Evolutionary conservation across 1,139 yeast genomes (phyloP).

Genomic region (Candida mesenterica): DNA sequence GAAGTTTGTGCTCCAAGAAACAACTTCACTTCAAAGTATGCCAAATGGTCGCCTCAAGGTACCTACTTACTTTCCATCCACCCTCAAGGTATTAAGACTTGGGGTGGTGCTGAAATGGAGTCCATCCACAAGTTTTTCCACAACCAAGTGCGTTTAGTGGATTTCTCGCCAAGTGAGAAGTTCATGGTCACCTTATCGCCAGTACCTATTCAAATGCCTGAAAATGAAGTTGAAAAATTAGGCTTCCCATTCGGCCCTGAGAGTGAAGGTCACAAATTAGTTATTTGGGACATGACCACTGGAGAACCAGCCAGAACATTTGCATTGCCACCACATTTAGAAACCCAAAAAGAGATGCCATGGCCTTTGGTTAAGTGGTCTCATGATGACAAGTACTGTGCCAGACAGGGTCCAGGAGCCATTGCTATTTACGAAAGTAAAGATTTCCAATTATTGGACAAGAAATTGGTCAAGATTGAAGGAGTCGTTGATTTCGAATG

Average conservation of each 20-base stretch:
- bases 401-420: conserved; percentile 93
- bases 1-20: conserved; percentile 74
- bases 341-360: conserved; percentile 69
- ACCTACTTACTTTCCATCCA: conserved; percentile 84
- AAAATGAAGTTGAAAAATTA: conserved; percentile 59
- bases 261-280: conserved; percentile 90
- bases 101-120: conserved; percentile 88
- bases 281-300: conserved; percentile 87
- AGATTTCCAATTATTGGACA: conserved; percentile 71
- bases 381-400: conserved; percentile 88
- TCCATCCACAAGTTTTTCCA: conserved; percentile 80
- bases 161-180: conserved; percentile 90
- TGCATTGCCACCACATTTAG: conserved; percentile 80
- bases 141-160: conserved; percentile 85
- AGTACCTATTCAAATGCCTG: conserved; percentile 73
- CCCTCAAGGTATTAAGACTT: conserved; percentile 91
- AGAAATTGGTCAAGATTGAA: conserved; percentile 79
- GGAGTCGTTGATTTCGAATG: conserved; percentile 92
- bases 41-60: conserved; percentile 93
- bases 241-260: conserved; percentile 82
- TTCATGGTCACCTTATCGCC: conserved; percentile 90
- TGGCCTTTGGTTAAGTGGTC: conserved; percentile 99
- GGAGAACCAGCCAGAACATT: conserved; percentile 87
- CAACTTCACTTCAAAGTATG: conserved; percentile 83
- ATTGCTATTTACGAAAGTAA: conserved; percentile 82